Evolutionary conservation across 371 early-diverging fungal species (phyloP), one percentile per base, ranked within the genome.

Genomic region (Zychaea mexicana): DNA sequence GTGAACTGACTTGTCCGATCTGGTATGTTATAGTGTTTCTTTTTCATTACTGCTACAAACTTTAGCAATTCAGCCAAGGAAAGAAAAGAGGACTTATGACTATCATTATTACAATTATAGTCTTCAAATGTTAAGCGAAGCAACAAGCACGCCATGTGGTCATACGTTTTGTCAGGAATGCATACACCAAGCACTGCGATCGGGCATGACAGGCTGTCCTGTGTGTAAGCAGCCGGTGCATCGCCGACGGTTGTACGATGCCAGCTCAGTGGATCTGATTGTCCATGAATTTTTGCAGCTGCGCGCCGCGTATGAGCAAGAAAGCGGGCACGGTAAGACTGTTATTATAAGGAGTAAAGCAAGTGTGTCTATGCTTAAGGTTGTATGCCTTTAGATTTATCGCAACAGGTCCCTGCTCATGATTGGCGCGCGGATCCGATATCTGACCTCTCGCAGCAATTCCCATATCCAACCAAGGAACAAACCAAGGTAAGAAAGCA

Each of bases 101-200:
- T 45, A 15, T 39, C 21, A 4, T 36, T 21, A 17, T 42, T 2
- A 58, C 21, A 27, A 30, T 57, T 52, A 12, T 49, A 65, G 66
- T 33, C 45, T 65, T 22, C 59, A 59, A 39, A 21, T 60, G 19
- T 24, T 65, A 3, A 60, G 47, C 3, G 47, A 60, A 12, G 45
- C 60, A 56, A 60, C 39, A 17, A 45, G 59, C n/a, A 65, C 66
- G 9, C 66, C 66, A 22, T 65, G 66, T 42, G 66, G 66, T 15
- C 66, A 65, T 55, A 45, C 45, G 2, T 65, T 31, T 26, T 65
- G 66, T 31, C 32, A 52, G 6, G 46, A 42, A 13, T 65, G 66
- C 52, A 65, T 65, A 46, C 10, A 38, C 12, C 53, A 42, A 12
- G 49, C 57, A 27, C 42, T 65, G 1, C 31, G 52, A 27, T 30